These are phyloP conservation scores for Suillus variegatus DNA, from an alignment of 768 basidiomycete species.

Conservation along the genomic window DNA sequence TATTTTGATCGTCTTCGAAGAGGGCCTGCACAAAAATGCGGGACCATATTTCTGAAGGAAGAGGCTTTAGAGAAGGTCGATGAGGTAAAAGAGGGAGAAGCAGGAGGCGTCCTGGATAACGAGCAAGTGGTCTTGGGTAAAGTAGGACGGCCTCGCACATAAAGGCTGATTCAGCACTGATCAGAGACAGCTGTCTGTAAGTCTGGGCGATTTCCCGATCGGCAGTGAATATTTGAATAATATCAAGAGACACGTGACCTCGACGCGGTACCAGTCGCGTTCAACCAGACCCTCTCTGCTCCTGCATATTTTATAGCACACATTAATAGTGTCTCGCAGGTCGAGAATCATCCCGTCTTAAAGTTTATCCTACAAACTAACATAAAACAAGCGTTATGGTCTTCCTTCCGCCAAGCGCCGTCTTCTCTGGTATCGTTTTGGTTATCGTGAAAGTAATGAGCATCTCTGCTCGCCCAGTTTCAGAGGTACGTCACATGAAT, in stretches of 20 bases:
- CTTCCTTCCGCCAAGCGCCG: background rate
- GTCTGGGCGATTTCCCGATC: background rate
- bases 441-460: background rate
- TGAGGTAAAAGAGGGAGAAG: constrained; percentile 70
- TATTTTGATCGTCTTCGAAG: constrained; percentile 12
- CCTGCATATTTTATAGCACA: background rate
- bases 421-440: background rate
- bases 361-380: background rate
- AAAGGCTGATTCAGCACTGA: constrained; percentile 2
- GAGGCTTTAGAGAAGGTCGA: constrained; percentile 47
- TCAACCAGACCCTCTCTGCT: background rate
- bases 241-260: constrained; percentile 4
- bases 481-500: background rate
- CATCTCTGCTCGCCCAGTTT: background rate
- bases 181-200: background rate
- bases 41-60: constrained; percentile 75
- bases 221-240: background rate
- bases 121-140: constrained; percentile 67
- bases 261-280: background rate
- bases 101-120: constrained; percentile 55
- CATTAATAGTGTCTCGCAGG: background rate
- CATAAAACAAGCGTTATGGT: background rate
- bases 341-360: background rate
- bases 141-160: constrained; percentile 52
- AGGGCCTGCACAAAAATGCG: constrained; percentile 51